phyloP scores from a whole-genome alignment of 2,329 filamentous ascomycete genomes.

The Pseudohalonectria lignicola region DNA sequence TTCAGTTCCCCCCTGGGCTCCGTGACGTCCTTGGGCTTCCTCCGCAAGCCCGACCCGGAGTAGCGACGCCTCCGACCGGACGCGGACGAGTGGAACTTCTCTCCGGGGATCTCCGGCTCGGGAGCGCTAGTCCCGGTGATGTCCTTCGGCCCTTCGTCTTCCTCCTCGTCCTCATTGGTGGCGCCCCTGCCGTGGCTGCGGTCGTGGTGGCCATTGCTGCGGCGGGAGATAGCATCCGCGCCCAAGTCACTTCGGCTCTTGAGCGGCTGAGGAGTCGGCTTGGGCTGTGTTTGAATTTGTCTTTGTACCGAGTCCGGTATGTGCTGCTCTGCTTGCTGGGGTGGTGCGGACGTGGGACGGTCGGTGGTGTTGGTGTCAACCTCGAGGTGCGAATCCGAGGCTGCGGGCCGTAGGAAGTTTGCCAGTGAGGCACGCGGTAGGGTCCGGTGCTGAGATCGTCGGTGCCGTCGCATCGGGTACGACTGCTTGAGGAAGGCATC shows the following conservation, averaged over 20 bases:
- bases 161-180: slow-evolving; percentile 9
- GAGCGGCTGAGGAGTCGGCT: not conserved
- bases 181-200: not conserved
- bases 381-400: not conserved
- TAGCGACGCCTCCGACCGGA: slow-evolving; percentile 49
- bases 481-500: slow-evolving; percentile 82
- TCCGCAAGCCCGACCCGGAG: slow-evolving; percentile 73
- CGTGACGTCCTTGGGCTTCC: slow-evolving; percentile 61
- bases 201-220: not conserved
- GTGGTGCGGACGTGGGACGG: not conserved
- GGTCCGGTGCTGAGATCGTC: not conserved
- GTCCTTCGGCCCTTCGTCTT: slow-evolving; percentile 32
- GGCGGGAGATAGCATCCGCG: not conserved
- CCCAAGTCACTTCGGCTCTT: slow-evolving; percentile 6
- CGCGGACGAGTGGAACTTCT: slow-evolving; percentile 21
- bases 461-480: slow-evolving; percentile 28
- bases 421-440: slow-evolving; percentile 3
- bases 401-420: not conserved
- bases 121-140: slow-evolving; percentile 55
- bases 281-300: not conserved
- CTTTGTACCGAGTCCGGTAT: too few relatives aligned
- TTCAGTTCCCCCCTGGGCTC: slow-evolving; percentile 68
- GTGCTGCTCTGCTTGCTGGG: too few relatives aligned
- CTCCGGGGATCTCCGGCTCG: slow-evolving; percentile 43
- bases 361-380: not conserved